Evolutionary conservation across 345 rosid genomes (phyloP).

Genomic region (Pistacia atlantica): DNA sequence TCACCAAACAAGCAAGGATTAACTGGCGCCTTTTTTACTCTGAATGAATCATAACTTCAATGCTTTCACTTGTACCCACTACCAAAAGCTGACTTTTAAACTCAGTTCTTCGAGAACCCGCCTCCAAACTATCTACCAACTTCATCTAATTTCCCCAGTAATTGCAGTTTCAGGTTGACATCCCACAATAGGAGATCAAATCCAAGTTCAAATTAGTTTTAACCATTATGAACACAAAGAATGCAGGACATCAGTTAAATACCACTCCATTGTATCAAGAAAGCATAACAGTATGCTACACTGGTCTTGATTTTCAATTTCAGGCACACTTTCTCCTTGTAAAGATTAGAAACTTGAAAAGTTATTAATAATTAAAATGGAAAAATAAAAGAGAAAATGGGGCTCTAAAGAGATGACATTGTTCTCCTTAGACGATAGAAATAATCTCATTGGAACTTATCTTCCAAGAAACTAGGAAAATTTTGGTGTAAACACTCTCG

Average conservation of each 20-base stretch:
- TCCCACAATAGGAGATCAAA: neutral
- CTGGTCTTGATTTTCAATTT: neutral
- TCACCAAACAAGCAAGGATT: neutral
- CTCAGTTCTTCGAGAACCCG: neutral
- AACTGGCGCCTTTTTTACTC: neutral
- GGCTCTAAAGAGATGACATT: neutral
- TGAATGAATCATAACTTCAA: neutral
- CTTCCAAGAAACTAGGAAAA: constrained; percentile 13
- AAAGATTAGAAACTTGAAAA: constrained; percentile 12
- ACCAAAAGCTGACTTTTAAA: neutral
- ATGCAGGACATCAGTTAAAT: neutral
- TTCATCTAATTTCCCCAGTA: neutral
- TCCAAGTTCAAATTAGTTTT: neutral
- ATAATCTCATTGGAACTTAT: constrained; percentile 13
- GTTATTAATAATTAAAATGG: neutral
- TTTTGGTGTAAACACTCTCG: neutral
- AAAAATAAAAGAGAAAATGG: neutral
- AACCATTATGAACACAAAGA: neutral
- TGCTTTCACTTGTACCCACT: neutral
- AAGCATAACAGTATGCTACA: neutral
- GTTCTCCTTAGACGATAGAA: neutral
- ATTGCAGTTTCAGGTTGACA: neutral
- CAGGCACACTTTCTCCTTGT: constrained; percentile 9
- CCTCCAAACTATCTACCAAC: neutral
- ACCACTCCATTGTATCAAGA: neutral